Conservation (phyloP, 2,329 filamentous ascomycete genomes). For the Fusarium sp. region DNA sequence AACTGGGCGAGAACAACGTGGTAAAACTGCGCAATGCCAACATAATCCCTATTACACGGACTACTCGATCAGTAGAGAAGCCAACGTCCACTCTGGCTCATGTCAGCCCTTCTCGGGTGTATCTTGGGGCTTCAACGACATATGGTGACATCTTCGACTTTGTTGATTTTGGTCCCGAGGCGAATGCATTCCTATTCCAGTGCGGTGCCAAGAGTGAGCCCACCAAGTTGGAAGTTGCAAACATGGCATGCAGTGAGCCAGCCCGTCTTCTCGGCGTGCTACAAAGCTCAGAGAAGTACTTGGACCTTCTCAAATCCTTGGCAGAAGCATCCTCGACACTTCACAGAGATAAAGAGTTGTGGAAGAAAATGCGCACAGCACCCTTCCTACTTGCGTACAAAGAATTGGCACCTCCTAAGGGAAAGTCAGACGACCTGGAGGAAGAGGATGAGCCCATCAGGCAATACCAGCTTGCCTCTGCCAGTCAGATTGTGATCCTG, state of each 20-base stretch:
- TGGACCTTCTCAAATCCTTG: conserved; percentile 82
- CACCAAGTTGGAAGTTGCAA: conserved; percentile 85
- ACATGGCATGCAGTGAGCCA: conserved; percentile 85
- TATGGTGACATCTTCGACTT: conserved; percentile 97
- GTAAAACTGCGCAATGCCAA: conserved; percentile 70
- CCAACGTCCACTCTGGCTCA: conserved; percentile 45
- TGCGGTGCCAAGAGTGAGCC: conserved; percentile 94
- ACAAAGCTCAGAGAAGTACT: conserved; percentile 85
- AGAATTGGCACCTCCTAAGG: conserved; percentile 68
- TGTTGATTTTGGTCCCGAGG: conserved; percentile 89
- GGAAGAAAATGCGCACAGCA: conserved; percentile 78
- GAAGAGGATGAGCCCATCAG: conserved; percentile 75
- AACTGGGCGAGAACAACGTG: conserved; percentile 73
- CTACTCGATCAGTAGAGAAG: conserved; percentile 54
- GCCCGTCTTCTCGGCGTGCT: conserved; percentile 83
- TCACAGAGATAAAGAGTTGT: conserved; percentile 82
- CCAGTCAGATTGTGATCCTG: conserved; percentile 78
- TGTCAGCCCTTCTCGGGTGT: conserved; percentile 78
- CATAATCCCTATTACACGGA: conserved; percentile 75
- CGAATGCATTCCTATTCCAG: conserved; percentile 87
- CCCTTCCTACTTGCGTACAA: conserved; percentile 86
- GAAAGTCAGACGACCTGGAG: conserved; percentile 62
- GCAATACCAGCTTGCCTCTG: conserved; percentile 81
- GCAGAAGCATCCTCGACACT: conserved; percentile 77
- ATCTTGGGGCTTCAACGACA: conserved; percentile 75